phyloP scores from a whole-genome alignment of 208 protist genomes.

The Leishmania turanica region DNA sequence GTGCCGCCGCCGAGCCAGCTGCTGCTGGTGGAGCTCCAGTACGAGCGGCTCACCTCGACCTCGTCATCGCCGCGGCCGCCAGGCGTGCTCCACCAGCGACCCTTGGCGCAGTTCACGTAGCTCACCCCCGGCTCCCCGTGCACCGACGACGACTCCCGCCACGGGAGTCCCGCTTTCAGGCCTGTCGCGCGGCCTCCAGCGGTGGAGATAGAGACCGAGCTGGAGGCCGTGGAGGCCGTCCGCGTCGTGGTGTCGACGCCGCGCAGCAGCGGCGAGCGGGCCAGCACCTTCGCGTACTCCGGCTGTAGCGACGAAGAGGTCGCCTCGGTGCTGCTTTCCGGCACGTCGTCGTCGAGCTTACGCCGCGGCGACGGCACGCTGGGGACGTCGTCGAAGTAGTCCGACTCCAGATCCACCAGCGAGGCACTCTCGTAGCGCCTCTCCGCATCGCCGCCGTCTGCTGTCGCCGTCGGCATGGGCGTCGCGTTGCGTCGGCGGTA shows the following conservation, averaged over 20 bases:
- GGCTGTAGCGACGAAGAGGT: neutral
- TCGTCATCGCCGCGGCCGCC: conserved; percentile 68
- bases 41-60: conserved; percentile 78
- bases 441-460: neutral
- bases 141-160: neutral
- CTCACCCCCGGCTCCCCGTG: conserved; percentile 15
- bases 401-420: conserved; percentile 21
- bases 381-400: conserved; percentile 28
- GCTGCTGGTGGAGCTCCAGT: conserved; percentile 55
- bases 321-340: neutral
- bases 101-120: conserved; percentile 33
- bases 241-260: conserved; percentile 8
- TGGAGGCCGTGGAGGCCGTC: conserved; percentile 1
- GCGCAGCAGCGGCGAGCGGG: conserved; percentile 15
- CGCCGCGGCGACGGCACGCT: conserved; percentile 13
- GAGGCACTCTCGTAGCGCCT: conserved; percentile 18
- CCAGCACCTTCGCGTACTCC: neutral
- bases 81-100: conserved; percentile 55
- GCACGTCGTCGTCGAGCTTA: neutral
- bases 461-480: conserved; percentile 7
- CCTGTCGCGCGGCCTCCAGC: neutral
- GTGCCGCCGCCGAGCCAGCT: conserved; percentile 67
- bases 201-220: neutral
- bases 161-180: neutral
- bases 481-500: conserved; percentile 22